Base-by-base conservation (phyloP, 768 basidiomycete genomes). In the Suillus bovinus region DNA sequence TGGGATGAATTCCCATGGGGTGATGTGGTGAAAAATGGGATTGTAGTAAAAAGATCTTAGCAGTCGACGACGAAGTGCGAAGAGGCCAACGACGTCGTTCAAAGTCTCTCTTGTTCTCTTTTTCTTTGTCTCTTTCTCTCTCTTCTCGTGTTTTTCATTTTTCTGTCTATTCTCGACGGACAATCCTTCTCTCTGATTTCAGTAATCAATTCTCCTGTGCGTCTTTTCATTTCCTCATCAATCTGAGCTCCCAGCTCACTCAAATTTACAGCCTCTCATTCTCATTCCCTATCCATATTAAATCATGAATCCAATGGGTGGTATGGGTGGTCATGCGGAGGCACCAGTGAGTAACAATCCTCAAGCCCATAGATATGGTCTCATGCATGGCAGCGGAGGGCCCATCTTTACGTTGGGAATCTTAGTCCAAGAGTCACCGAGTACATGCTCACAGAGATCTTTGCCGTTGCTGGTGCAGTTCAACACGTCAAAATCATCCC, bases 401-500 rank as follows among this genome's bases (percentile, higher is more conserved):
- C 97, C 68, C 97, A 99, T 82, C 89, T 99, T 70, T 99, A 99
- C 76, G 93, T 99, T 77, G 97, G 97, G 65, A 99, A 99, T 78
- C 83, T 99, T 75, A 94, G 92, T 72, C 95, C 96, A 66, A 87
- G 97, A 50, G 97, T 99, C 58, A 99, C 96, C 59, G 97, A 99
- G 81, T 96, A 95, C 80, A 99, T 99, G 93, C 89, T 99, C 73
- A 94, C 93, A 49, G 96, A 99, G 77, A 96, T 95, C 65, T 96
- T 95, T 74, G 94, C 94, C 75, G 93, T 95, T 72, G 94, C 94
- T 74, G 97, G 96, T 50, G 91, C 94, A 63, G 97, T 99, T 65
- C 94, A 96, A 78, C 93, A 96, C 76, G 96, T 98, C 77, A 99
- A 99, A 87, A 99, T 99, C 77, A 99, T 99, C 76, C 96, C 96